Evolutionary conservation across 2,329 filamentous ascomycete genomes (phyloP).

Genomic region (Penicillium frequentans): DNA sequence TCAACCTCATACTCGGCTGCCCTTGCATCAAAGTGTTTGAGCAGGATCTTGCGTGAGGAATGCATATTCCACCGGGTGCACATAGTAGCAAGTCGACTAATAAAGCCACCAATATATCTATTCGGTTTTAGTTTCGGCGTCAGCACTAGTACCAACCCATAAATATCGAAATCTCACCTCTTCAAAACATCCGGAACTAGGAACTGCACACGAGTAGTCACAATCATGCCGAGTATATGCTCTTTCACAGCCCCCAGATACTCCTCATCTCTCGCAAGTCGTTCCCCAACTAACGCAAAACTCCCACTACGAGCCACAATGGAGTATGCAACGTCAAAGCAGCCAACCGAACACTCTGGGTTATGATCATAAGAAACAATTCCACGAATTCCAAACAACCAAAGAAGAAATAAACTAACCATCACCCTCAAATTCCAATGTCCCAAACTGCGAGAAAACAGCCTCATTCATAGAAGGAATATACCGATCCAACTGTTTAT

Average conservation of each 20-base stretch:
- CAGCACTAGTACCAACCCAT: background rate
- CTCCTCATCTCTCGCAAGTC: conserved; percentile 19
- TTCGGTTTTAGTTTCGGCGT: background rate
- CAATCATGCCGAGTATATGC: conserved; percentile 24
- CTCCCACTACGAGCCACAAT: conserved; percentile 24
- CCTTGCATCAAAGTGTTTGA: conserved; percentile 21
- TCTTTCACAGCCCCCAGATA: conserved; percentile 22
- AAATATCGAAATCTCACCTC: conserved; percentile 5
- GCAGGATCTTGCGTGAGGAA: conserved; percentile 17
- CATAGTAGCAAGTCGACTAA: conserved; percentile 12
- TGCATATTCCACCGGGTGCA: conserved; percentile 23
- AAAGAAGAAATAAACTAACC: conserved; percentile 5
- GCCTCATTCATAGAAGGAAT: conserved; percentile 18
- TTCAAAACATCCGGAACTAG: conserved; percentile 21
- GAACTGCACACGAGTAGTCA: conserved; percentile 22
- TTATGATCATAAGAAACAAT: no score
- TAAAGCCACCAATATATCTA: conserved; percentile 19
- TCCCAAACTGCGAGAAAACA: conserved; percentile 15
- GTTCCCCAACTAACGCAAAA: conserved; percentile 18
- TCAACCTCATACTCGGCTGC: conserved; percentile 19
- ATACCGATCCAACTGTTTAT: conserved; percentile 20
- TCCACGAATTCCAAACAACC: no score
- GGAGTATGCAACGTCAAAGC: conserved; percentile 23
- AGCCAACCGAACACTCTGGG: conserved; percentile 15
- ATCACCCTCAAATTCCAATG: conserved; percentile 3